phyloP scores from a whole-genome alignment of 2,329 filamentous ascomycete genomes.

The Aspergillus calidoustus region DNA sequence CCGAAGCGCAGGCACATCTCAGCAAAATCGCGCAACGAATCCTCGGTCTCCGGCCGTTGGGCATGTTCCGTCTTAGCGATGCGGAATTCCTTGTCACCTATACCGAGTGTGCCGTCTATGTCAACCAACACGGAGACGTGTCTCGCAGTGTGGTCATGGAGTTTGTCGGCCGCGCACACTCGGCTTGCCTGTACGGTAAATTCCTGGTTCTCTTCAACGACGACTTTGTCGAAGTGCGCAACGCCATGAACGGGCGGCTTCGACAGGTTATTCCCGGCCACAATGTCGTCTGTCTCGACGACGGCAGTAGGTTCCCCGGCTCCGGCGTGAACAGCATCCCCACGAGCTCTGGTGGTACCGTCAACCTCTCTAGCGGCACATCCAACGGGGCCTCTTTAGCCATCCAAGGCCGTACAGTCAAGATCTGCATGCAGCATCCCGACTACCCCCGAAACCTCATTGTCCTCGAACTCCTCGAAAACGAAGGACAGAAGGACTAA shows the following conservation, averaged over 20 bases:
- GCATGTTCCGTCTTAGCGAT: constrained; percentile 94
- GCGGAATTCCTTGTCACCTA: constrained; percentile 93
- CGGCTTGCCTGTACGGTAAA: constrained; percentile 85
- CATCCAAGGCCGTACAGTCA: constrained; percentile 71
- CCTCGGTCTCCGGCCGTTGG: constrained; percentile 79
- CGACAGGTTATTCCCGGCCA: constrained; percentile 92
- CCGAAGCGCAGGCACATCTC: constrained; percentile 64
- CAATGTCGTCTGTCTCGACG: constrained; percentile 88
- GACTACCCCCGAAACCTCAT: constrained; percentile 83
- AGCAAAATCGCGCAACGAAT: constrained; percentile 85
- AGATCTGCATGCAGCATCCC: constrained; percentile 94
- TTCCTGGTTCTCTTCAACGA: constrained; percentile 93
- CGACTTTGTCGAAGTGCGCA: constrained; percentile 95
- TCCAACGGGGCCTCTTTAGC: constrained; percentile 42
- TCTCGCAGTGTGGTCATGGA: constrained; percentile 96
- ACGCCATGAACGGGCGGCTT: constrained; percentile 91
- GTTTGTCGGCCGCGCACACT: constrained; percentile 91
- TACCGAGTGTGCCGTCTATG: constrained; percentile 94
- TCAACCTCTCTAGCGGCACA: constrained; percentile 34
- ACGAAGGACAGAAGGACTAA: constrained; percentile 74
- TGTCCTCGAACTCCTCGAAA: constrained; percentile 88
- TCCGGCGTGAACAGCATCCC: constrained; percentile 49
- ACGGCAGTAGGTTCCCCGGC: constrained; percentile 58
- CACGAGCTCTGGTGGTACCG: constrained; percentile 38
- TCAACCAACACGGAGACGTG: constrained; percentile 97